A percentile compares a stretch with the other conserved stretches of the same genome.
phyloP scores from a whole-genome alignment of 805 yeast genomes.

The Barnettozyma pratensis region DNA sequence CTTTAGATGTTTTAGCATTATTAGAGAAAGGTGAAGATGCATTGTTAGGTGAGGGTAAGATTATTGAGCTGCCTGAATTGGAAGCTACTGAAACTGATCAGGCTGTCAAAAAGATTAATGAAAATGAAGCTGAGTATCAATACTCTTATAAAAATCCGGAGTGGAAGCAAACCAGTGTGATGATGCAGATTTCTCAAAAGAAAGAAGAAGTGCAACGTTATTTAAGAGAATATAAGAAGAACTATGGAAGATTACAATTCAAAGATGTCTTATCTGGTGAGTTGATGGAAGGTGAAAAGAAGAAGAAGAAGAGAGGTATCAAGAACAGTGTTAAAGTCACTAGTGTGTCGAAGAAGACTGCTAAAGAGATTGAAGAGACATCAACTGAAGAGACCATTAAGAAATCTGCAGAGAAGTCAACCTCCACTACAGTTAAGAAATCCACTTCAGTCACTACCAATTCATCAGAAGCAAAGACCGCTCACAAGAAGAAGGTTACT shows the following conservation, averaged over 20 bases:
- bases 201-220: conserved; percentile 6
- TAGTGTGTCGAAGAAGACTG: not conserved
- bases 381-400: not conserved
- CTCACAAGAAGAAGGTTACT: no score
- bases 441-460: not conserved
- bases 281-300: not conserved
- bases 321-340: not conserved
- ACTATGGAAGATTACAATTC: conserved; percentile 10
- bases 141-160: conserved; percentile 10
- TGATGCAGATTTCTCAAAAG: conserved; percentile 13
- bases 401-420: not conserved
- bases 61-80: conserved; percentile 18
- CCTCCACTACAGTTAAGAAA: not conserved
- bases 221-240: conserved; percentile 9
- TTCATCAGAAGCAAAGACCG: no score
- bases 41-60: conserved; percentile 13
- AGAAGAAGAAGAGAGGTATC: not conserved
- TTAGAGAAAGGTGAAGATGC: conserved; percentile 35
- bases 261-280: conserved; percentile 12
- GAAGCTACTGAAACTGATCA: not conserved
- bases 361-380: not conserved
- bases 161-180: conserved; percentile 11
- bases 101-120: not conserved
- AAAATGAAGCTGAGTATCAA: not conserved
- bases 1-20: conserved; percentile 54